phyloP scores from a whole-genome alignment of 1,284 basidiomycete species.

The Naganishia albida region DNA sequence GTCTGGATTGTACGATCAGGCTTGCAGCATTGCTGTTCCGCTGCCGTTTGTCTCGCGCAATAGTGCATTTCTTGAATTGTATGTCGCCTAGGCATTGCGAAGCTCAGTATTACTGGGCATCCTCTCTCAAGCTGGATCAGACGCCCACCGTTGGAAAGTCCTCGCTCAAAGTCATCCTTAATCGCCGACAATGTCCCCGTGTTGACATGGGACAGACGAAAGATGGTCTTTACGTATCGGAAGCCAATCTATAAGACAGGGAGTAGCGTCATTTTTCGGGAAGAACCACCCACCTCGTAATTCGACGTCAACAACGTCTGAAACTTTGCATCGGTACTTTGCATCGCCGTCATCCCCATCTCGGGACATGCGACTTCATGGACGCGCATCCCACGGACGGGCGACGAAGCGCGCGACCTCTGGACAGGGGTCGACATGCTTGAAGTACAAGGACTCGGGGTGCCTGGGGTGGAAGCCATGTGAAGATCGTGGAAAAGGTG shows the following conservation, averaged over 20 bases:
- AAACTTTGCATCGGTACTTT: conserved; percentile 20
- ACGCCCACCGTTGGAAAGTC: not conserved
- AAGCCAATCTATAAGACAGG: not conserved
- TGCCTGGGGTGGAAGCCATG: not conserved
- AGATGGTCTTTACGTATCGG: not conserved
- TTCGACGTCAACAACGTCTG: conserved; percentile 11
- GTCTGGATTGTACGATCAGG: conserved; percentile 3
- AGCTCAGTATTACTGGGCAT: too few relatives aligned
- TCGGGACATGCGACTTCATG: conserved; percentile 1
- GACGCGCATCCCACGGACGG: not conserved
- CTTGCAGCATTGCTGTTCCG: not conserved
- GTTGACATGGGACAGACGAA: conserved; percentile 1
- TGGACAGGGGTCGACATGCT: not conserved
- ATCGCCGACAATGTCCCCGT: not conserved
- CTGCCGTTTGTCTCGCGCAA: not conserved
- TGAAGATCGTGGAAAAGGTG: conserved; percentile 4
- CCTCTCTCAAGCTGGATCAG: too few relatives aligned
- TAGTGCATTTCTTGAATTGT: not conserved
- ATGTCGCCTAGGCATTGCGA: conserved; percentile 4
- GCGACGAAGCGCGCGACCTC: not conserved
- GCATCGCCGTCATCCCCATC: conserved; percentile 18
- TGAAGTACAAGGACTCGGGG: not conserved
- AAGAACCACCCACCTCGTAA: conserved; percentile 6
- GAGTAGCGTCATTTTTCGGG: too few relatives aligned
- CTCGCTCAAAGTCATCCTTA: not conserved